These are phyloP conservation scores for Golubevia pallescens DNA, from an alignment of 1,284 basidiomycete species.

Conservation along the genomic window DNA sequence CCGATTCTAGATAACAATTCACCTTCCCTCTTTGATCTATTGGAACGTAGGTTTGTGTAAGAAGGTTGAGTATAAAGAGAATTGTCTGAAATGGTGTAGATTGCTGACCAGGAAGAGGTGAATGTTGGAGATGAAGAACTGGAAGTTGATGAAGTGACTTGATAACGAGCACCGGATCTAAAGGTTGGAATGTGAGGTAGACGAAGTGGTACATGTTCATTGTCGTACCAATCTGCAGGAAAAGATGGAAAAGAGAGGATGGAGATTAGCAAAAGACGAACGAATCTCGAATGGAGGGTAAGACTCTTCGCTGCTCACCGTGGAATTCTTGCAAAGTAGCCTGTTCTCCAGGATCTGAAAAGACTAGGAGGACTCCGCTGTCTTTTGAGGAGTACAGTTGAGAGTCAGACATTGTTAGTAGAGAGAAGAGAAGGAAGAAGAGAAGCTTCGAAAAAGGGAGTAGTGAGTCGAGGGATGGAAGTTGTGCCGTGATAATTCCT, in stretches of 20 bases:
- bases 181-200: slow-evolving; percentile 26
- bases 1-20: slow-evolving; percentile 34
- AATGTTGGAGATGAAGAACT: neutral
- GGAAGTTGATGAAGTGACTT: slow-evolving; percentile 11
- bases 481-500: too few relatives aligned
- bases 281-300: neutral
- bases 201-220: slow-evolving; percentile 47
- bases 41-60: slow-evolving; percentile 27
- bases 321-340: slow-evolving; percentile 39
- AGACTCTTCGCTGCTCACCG: slow-evolving; percentile 8
- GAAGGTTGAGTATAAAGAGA: slow-evolving; percentile 15
- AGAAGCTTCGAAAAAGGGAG: too few relatives aligned
- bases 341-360: slow-evolving; percentile 24
- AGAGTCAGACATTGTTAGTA: too few relatives aligned
- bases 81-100: slow-evolving; percentile 38
- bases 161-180: slow-evolving; percentile 34
- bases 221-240: slow-evolving; percentile 46
- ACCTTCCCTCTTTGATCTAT: slow-evolving; percentile 27
- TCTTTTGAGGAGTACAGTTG: slow-evolving; percentile 9
- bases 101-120: slow-evolving; percentile 24
- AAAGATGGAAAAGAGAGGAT: neutral
- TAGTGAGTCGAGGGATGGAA: too few relatives aligned
- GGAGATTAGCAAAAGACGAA: neutral
- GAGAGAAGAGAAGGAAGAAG: too few relatives aligned
- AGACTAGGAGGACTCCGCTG: slow-evolving; percentile 36